Evolutionary conservation across 331 rosid species (phyloP), one percentile per base, ranked within the genome.

Genomic region (Telfairia occidentalis): DNA sequence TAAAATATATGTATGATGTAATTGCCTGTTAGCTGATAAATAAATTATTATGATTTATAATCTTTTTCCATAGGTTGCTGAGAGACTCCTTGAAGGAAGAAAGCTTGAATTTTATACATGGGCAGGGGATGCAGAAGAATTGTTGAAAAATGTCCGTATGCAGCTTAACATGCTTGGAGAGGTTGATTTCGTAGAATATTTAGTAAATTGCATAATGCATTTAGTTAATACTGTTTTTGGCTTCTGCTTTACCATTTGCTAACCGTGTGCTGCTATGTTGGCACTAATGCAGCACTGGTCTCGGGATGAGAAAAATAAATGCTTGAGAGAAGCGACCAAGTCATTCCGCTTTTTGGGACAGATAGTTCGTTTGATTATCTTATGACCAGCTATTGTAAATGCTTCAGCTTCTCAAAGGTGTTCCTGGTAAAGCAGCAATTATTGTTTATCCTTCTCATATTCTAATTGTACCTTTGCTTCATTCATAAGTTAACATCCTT

Each of bases 161-260:
- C 90, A 91, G 79, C 90, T 94, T 50, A 90, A 90, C 86, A 78
- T 79, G 86, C 89, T 94, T 71, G 88, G 90, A 74, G 92, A 91
- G 96, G 98, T 94, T 52, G 63, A 46, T 77, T 37, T 64, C 61
- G 49, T 58, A 3, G 61, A 79, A 52, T 58, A 19, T 32, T 29
- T 57, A 78, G 13, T 80, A 61, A 59, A 35, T 3, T 59, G 38
- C 29, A 71, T 52, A 35, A 2, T 59, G 38, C 29, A 71, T 52
- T 42, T 30, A 40, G 3, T 77, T 2, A 28, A 26, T 64, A 8
- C 28, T 71, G 7, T 40, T 19, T 24, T 38, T 30, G 60, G 30
- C 15, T 40, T 54, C 24, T 42, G 63, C 42, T 24, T 77, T 43
- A 19, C 32, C 46, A 5, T 23, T 75, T 32, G 18, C 18, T 80